Conservation (phyloP, 805 yeast genomes). For the Metschnikowia matae region DNA sequence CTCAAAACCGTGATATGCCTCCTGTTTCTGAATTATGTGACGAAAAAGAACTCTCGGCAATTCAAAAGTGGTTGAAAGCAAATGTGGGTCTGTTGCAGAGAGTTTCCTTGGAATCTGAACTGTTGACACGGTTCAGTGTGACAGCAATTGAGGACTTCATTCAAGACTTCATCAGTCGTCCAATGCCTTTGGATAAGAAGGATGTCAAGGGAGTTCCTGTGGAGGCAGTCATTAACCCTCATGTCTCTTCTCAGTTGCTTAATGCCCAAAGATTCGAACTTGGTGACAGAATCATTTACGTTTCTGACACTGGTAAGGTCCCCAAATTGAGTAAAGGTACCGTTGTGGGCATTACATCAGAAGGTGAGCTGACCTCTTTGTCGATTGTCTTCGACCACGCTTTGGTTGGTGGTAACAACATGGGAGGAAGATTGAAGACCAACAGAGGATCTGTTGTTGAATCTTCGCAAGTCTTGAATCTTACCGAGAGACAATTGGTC, state of each 20-base stretch:
- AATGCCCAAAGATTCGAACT: slow-evolving; percentile 72
- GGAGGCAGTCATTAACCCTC: slow-evolving; percentile 74
- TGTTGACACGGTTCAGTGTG: slow-evolving; percentile 64
- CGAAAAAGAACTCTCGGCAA: slow-evolving; percentile 43
- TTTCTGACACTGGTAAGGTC: slow-evolving; percentile 83
- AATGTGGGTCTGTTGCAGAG: slow-evolving; percentile 46
- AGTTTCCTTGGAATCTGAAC: slow-evolving; percentile 75
- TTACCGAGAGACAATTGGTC: slow-evolving; percentile 69
- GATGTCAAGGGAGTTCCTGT: slow-evolving; percentile 80
- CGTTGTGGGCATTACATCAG: slow-evolving; percentile 59
- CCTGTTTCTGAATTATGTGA: slow-evolving; percentile 30
- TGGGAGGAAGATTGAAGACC: slow-evolving; percentile 72
- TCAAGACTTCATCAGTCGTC: slow-evolving; percentile 44
- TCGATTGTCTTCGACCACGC: slow-evolving; percentile 83
- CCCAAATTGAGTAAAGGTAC: slow-evolving; percentile 88
- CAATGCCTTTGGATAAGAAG: slow-evolving; percentile 42
- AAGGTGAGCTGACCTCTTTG: slow-evolving; percentile 61
- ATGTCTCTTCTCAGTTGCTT: slow-evolving; percentile 64
- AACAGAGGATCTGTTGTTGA: slow-evolving; percentile 84
- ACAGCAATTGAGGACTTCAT: slow-evolving; percentile 62
- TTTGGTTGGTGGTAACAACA: slow-evolving; percentile 73
- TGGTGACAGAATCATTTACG: slow-evolving; percentile 88
- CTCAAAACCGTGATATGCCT: slow-evolving; percentile 32
- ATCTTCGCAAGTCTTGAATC: slow-evolving; percentile 73
- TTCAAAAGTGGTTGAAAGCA: slow-evolving; percentile 47